Base-by-base conservation (phyloP, 2,329 filamentous ascomycete species). In the Rutstroemia sp. region DNA sequence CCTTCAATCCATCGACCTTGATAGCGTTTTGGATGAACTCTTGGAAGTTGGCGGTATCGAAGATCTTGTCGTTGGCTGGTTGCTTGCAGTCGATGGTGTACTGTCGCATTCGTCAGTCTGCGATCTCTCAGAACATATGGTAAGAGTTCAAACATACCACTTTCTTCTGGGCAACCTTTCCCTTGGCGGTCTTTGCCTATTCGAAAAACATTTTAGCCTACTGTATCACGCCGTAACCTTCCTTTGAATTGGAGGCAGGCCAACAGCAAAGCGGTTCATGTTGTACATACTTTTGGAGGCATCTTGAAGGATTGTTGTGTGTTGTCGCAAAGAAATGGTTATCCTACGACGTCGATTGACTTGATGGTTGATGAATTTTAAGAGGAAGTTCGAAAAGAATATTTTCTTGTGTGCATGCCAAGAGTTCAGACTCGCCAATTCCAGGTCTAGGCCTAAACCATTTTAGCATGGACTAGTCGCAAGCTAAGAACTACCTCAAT, bases 11-110 rank as follows among this genome's bases (percentile, higher is more conserved):
- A 69, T 96, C 94, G 70, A 99, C 91, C 89, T 99, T 99, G 87
- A 99, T 95, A 80, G 89, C 91, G 79, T 97, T 94, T 84, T 96
- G 92, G 64, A 99, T 89, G 88, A 99, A 99, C 86, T 97, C 97
- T 82, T 96, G 92, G 77, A 99, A 99, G 69, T 92, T 92, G 71
- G 89, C 86, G 75, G 96, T 86, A 77, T 99, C 94, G 86, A 99
- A 97, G 85, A 99, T 99, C 87, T 97, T 97, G 85, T 99, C 94
- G 81, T 85, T 89, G 69, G 92, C 92, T 71, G 94, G 94, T 81
- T 97, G 92, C 72, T 89, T 92, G 77, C 92, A 92, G 82, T 99
- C 95, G 89, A 99, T 97, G 82, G 95, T 87, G 87, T 90, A 99
- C 92, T 95, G 68, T 54, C 46, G n/a, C 17, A n/a, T 45, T 17